Evolutionary conservation across 2,329 filamentous ascomycete species (phyloP).

Genomic region (Lojkania enalia): DNA sequence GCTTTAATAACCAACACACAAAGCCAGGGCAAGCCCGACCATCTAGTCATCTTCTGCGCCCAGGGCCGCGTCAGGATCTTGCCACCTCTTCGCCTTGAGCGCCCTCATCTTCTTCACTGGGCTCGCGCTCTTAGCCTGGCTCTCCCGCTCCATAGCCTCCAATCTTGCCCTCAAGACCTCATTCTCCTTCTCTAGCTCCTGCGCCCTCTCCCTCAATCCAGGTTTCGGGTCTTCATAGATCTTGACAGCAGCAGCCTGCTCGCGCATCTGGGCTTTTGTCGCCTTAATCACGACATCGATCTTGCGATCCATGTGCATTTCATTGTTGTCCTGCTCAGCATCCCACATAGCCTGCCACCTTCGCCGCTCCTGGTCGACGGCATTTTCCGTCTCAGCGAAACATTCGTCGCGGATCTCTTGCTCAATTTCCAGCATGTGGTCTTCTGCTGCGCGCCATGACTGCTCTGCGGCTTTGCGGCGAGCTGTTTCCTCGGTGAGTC

Average conservation of each 20-base stretch:
- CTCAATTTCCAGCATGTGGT: conserved; percentile 73
- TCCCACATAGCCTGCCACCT: conserved; percentile 82
- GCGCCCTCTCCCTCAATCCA: conserved; percentile 41
- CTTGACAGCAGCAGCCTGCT: conserved; percentile 40
- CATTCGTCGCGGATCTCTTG: conserved; percentile 87
- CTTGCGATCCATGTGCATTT: conserved; percentile 87
- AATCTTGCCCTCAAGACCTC: conserved; percentile 42
- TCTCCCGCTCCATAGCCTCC: conserved; percentile 47
- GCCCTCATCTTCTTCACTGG: conserved; percentile 55
- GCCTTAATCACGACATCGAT: conserved; percentile 70
- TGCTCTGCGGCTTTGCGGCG: conserved; percentile 72
- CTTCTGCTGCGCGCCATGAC: conserved; percentile 67
- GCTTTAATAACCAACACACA: no score
- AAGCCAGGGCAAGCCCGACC: neutral
- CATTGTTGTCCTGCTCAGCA: conserved; percentile 73
- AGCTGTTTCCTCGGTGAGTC: conserved; percentile 71
- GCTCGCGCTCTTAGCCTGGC: conserved; percentile 42
- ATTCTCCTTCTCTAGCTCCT: conserved; percentile 52
- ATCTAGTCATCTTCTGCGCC: conserved; percentile 20
- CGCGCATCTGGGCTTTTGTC: conserved; percentile 45
- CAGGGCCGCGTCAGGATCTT: conserved; percentile 37
- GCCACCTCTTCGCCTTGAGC: conserved; percentile 55
- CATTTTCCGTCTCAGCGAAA: conserved; percentile 79
- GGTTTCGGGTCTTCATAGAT: conserved; percentile 49
- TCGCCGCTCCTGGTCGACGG: conserved; percentile 72